phyloP scores from a whole-genome alignment of 2,329 filamentous ascomycete species.

The Sarocladium strictum region DNA sequence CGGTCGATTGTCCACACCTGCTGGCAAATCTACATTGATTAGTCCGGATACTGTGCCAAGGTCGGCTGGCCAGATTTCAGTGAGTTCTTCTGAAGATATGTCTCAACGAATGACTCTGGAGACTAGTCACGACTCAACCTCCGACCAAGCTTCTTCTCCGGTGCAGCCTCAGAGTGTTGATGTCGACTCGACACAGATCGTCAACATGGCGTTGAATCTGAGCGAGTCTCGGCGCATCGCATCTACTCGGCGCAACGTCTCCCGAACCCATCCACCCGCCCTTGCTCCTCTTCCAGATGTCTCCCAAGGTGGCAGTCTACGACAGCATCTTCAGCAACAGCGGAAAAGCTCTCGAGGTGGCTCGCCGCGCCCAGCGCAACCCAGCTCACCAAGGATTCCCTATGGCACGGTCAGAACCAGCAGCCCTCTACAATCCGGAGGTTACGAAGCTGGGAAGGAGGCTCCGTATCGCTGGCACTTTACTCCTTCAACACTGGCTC shows the following conservation, averaged over 20 bases:
- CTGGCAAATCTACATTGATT: background rate
- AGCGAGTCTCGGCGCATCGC: conserved; percentile 72
- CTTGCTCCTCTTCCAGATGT: conserved; percentile 48
- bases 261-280: conserved; percentile 42
- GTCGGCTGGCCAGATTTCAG: background rate
- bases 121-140: background rate
- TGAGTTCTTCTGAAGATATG: background rate
- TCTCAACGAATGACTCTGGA: background rate
- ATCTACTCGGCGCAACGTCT: conserved; percentile 47
- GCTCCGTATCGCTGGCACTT: conserved; percentile 57
- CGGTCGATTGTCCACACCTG: background rate
- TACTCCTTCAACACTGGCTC: conserved; percentile 71
- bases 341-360: conserved; percentile 54
- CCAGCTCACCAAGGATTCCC: conserved; percentile 31
- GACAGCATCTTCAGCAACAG: conserved; percentile 68
- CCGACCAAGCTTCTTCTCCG: conserved; percentile 12
- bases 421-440: conserved; percentile 39
- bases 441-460: conserved; percentile 38
- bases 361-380: conserved; percentile 50
- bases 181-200: conserved; percentile 80
- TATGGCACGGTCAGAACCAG: conserved; percentile 31
- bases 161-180: conserved; percentile 38
- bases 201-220: conserved; percentile 84
- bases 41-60: background rate
- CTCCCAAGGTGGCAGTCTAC: conserved; percentile 51